Conservation (phyloP, 2,329 filamentous ascomycete species). For the Epichloe sibirici region DNA sequence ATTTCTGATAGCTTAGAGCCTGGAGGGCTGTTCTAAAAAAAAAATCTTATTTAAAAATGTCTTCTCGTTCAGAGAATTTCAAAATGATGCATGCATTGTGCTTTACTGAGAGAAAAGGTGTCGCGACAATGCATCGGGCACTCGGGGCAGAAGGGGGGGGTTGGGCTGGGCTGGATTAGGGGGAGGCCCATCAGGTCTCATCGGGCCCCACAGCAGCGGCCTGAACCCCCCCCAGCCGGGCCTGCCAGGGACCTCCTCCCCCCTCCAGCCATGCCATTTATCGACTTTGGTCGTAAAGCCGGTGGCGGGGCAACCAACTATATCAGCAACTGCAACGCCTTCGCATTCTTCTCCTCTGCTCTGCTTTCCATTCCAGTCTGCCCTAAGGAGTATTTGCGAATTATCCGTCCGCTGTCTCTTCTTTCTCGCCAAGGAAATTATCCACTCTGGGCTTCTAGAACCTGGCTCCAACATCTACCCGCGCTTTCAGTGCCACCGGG, state of each 20-base stretch:
- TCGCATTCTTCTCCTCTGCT: not conserved
- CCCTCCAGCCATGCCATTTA: constrained; percentile 21
- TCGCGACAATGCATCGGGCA: too few species aligned
- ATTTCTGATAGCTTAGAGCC: too few species aligned
- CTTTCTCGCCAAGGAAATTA: not conserved
- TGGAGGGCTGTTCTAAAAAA: too few species aligned
- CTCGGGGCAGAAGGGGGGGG: too few species aligned
- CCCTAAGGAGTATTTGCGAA: not conserved
- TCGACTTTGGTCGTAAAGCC: constrained; percentile 16
- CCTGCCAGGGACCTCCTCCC: not conserved
- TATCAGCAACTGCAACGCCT: constrained; percentile 14
- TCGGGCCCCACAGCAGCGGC: too few species aligned
- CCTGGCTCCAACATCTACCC: not conserved
- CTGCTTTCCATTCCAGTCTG: constrained; percentile 6
- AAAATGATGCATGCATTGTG: too few species aligned
- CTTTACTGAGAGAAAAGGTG: too few species aligned
- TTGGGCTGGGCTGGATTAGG: too few species aligned
- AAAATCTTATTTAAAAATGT: too few species aligned
- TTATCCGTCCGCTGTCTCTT: not conserved
- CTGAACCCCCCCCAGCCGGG: too few species aligned
- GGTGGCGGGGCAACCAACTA: constrained; percentile 38
- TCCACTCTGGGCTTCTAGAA: not conserved
- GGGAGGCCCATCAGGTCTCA: too few species aligned
- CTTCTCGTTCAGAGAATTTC: too few species aligned
- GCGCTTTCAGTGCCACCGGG: not conserved